A percentile compares a stretch with the other conserved stretches of the same genome.
Evolutionary conservation across 163 green algal species (phyloP).

Genomic region (Trebouxia gelatinosa): DNA sequence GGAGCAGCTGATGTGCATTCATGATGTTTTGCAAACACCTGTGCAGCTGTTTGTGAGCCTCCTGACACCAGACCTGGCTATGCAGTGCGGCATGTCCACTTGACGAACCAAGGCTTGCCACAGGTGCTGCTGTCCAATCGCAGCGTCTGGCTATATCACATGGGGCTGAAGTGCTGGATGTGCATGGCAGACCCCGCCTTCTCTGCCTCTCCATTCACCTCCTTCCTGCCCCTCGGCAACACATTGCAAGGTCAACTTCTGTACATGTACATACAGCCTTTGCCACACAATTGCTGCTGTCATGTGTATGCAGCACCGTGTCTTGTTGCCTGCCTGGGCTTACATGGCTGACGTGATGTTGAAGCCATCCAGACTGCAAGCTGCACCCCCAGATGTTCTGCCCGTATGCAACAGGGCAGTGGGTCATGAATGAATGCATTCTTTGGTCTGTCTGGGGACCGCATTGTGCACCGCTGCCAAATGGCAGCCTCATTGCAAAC

Average conservation of each 20-base stretch:
- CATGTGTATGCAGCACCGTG: neutral
- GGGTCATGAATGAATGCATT: neutral
- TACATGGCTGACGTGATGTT: neutral
- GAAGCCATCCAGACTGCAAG: neutral
- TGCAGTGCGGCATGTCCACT: constrained; percentile 48
- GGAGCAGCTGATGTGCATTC: neutral
- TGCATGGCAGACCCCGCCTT: constrained; percentile 62
- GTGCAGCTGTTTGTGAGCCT: neutral
- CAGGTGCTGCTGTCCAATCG: constrained; percentile 62
- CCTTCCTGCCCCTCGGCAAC: constrained; percentile 29
- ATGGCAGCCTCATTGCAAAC: too few relatives aligned
- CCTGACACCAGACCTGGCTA: neutral
- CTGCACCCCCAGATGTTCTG: neutral
- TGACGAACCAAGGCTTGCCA: constrained; percentile 51
- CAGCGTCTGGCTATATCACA: constrained; percentile 61
- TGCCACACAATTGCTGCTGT: neutral
- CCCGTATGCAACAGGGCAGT: neutral
- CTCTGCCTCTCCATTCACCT: constrained; percentile 47
- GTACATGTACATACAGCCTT: too few relatives aligned
- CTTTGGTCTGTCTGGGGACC: neutral
- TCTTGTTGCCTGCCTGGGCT: neutral
- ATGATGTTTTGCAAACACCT: neutral
- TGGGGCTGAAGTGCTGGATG: constrained; percentile 63
- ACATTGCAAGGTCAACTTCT: neutral
- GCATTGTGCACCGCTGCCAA: too few relatives aligned